A percentile compares a stretch with the other conserved stretches of the same genome.
These are phyloP conservation scores for Solanum neorickii DNA, from an alignment of 257 asterid species.

Conservation along the genomic window DNA sequence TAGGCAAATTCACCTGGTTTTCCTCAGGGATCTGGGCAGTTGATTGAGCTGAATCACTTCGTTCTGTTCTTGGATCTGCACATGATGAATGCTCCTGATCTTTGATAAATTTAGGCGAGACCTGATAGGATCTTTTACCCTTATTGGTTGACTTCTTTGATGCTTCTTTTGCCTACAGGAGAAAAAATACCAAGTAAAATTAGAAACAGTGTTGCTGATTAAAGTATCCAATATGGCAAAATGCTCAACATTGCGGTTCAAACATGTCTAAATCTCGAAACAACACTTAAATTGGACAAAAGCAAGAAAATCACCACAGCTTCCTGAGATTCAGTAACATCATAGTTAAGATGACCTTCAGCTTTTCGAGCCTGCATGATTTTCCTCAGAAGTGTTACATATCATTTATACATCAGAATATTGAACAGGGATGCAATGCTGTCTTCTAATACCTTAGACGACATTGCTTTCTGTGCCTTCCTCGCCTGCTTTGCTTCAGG, in stretches of 20 bases:
- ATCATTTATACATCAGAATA: conserved; percentile 3
- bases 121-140: conserved; percentile 47
- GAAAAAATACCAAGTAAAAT: neutral
- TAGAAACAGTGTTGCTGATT: neutral
- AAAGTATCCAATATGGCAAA: neutral
- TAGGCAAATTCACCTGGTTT: conserved; percentile 46
- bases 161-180: conserved; percentile 47
- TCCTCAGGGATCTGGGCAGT: conserved; percentile 35
- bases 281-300: neutral
- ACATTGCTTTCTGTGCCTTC: conserved; percentile 36
- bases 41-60: conserved; percentile 80
- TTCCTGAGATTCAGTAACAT: conserved; percentile 37
- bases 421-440: neutral
- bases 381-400: conserved; percentile 8
- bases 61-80: conserved; percentile 59
- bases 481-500: conserved; percentile 43
- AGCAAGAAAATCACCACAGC: conserved; percentile 32
- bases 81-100: conserved; percentile 50
- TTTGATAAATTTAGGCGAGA: conserved; percentile 49
- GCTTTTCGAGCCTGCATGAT: conserved; percentile 39
- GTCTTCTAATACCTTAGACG: conserved; percentile 37
- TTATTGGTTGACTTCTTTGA: conserved; percentile 36
- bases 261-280: neutral
- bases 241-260: neutral
- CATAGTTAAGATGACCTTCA: conserved; percentile 35